Conservation (phyloP, 2,329 filamentous ascomycete genomes). For the Fragosphaeria purpurea region DNA sequence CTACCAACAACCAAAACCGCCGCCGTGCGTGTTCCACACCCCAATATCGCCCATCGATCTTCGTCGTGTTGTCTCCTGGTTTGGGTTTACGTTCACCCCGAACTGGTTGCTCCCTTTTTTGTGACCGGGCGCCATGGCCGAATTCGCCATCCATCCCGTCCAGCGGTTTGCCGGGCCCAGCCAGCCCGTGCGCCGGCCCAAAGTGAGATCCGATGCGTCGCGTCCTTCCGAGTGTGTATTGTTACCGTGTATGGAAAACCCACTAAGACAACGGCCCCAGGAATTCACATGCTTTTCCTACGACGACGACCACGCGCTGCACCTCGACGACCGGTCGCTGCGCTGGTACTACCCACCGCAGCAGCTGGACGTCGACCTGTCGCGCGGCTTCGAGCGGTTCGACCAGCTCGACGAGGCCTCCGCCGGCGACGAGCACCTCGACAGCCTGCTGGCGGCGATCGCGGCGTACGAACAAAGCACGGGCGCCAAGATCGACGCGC, state of each 20-base stretch:
- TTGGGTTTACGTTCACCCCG: too few relatives aligned
- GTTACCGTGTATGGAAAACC: too few relatives aligned
- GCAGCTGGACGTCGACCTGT: conserved; percentile 60
- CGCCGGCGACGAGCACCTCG: conserved; percentile 73
- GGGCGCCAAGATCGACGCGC: conserved; percentile 58
- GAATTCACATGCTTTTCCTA: conserved; percentile 94
- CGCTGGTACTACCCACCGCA: conserved; percentile 78
- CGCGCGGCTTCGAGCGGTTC: conserved; percentile 71
- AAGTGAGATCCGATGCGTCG: conserved; percentile 32
- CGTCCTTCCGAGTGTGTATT: too few relatives aligned
- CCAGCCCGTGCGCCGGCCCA: conserved; percentile 65
- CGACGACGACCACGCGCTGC: conserved; percentile 70
- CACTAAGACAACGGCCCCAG: conserved; percentile 27
- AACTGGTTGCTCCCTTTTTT: too few relatives aligned
- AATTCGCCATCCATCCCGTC: conserved; percentile 47
- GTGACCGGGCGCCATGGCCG: conserved; percentile 1
- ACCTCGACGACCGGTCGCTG: conserved; percentile 66
- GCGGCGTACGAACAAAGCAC: conserved; percentile 60
- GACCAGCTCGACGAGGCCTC: conserved; percentile 65
- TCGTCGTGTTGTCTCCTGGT: too few relatives aligned
- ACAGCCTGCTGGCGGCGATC: conserved; percentile 70
- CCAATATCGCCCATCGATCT: too few relatives aligned
- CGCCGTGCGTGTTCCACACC: too few relatives aligned
- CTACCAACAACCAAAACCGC: too few relatives aligned
- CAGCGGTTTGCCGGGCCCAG: conserved; percentile 57